Percentiles rank a stretch among this genome's conserved stretches.
Evolutionary conservation across 305 asterid species (phyloP).

Genomic region (Rubia peregrina): DNA sequence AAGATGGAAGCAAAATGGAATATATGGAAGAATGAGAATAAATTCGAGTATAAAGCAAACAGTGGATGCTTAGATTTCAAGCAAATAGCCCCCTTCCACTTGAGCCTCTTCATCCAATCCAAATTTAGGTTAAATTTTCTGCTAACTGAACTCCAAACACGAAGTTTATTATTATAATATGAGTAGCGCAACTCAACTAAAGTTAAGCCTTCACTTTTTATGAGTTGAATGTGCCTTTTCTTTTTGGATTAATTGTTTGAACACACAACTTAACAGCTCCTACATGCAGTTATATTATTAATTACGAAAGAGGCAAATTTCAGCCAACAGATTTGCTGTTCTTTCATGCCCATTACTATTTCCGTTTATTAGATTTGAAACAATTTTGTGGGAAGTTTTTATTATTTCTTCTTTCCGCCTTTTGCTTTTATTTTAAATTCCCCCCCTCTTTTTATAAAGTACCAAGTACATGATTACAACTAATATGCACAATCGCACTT

Average conservation of each 20-base stretch:
- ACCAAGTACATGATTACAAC: background rate
- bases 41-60: slow-evolving; percentile 31
- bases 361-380: background rate
- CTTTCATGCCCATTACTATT: too few species aligned
- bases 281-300: background rate
- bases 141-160: too few species aligned
- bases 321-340: slow-evolving; percentile 2
- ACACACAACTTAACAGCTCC: background rate
- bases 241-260: background rate
- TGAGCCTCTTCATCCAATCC: background rate
- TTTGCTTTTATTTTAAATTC: background rate
- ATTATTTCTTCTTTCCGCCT: background rate
- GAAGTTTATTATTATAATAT: background rate
- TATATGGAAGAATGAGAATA: slow-evolving; percentile 47
- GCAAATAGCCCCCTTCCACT: slow-evolving; percentile 31
- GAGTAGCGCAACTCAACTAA: background rate
- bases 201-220: slow-evolving; percentile 9
- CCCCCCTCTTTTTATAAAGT: background rate
- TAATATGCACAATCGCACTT: background rate
- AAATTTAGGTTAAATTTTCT: background rate
- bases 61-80: slow-evolving; percentile 68
- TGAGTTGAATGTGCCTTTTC: background rate
- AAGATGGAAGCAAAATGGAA: slow-evolving; percentile 21
- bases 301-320: background rate
- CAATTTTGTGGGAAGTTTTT: background rate